Evolutionary conservation across 331 rosid genomes (phyloP).

Genomic region (Malus hybrid): DNA sequence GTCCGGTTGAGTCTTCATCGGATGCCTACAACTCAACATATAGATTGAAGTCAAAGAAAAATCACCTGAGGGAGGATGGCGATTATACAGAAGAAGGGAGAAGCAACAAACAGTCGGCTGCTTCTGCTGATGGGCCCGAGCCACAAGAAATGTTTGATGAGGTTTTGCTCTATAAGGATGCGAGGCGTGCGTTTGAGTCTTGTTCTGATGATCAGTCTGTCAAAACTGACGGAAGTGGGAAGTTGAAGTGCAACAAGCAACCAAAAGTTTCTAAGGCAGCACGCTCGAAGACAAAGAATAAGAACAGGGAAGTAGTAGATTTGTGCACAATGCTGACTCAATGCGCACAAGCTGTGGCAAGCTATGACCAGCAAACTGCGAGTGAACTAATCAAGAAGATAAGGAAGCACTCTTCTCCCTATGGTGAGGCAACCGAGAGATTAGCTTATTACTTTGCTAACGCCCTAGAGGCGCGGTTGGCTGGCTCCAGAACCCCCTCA

Average conservation of each 20-base stretch:
- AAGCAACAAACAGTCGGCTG: constrained; percentile 48
- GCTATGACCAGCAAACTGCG: too few relatives aligned
- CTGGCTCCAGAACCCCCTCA: too few relatives aligned
- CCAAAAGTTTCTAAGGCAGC: not conserved
- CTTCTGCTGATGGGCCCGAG: constrained; percentile 32
- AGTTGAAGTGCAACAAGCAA: constrained; percentile 4
- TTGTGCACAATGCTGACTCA: constrained; percentile 10
- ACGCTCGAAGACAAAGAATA: constrained; percentile 9
- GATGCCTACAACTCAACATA: not conserved
- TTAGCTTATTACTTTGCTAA: too few relatives aligned
- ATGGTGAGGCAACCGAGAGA: too few relatives aligned
- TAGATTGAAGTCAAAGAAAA: constrained; percentile 47
- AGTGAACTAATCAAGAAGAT: too few relatives aligned
- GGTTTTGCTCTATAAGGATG: constrained; percentile 34
- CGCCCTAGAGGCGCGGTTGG: too few relatives aligned
- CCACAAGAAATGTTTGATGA: constrained; percentile 53
- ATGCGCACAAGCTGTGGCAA: too few relatives aligned
- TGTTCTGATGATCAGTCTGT: constrained; percentile 6
- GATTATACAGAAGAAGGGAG: constrained; percentile 41
- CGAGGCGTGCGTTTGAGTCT: constrained; percentile 4
- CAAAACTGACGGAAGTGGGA: constrained; percentile 9
- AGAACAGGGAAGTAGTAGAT: constrained; percentile 12
- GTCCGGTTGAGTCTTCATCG: not conserved
- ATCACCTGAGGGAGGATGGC: constrained; percentile 20
- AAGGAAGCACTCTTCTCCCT: too few relatives aligned